Percentiles rank a stretch among this genome's conserved stretches.
phyloP scores from a whole-genome alignment of 164 flowering plant species.

The Sedum album region DNA sequence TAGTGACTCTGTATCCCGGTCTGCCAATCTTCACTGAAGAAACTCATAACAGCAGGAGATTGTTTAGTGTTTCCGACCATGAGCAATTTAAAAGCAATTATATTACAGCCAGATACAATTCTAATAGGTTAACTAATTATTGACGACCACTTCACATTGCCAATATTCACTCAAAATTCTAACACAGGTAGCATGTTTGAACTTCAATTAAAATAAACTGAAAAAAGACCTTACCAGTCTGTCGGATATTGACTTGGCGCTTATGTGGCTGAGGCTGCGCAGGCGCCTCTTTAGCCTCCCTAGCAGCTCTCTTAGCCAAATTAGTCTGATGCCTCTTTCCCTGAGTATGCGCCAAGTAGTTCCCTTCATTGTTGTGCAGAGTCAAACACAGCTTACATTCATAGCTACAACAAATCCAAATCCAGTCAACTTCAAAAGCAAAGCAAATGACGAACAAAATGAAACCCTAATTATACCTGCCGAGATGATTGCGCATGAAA shows the following conservation, averaged over 20 bases:
- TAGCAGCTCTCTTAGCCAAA: slow-evolving; percentile 94
- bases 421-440: neutral
- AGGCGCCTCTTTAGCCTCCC: slow-evolving; percentile 93
- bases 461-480: slow-evolving; percentile 37
- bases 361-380: slow-evolving; percentile 92
- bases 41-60: slow-evolving; percentile 6
- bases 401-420: slow-evolving; percentile 29
- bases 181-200: too few species aligned
- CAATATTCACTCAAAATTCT: too few species aligned
- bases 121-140: too few species aligned
- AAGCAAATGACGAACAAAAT: neutral
- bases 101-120: neutral
- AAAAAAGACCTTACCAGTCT: slow-evolving; percentile 45
- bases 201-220: neutral
- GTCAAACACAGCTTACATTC: slow-evolving; percentile 97
- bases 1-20: slow-evolving; percentile 93
- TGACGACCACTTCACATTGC: too few species aligned
- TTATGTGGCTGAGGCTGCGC: slow-evolving; percentile 91
- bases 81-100: neutral
- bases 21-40: slow-evolving; percentile 90
- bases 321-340: slow-evolving; percentile 98
- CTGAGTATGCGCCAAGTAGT: slow-evolving; percentile 96
- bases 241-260: slow-evolving; percentile 68
- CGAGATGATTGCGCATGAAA: slow-evolving; percentile 98
- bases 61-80: too few species aligned